Evolutionary conservation across 306 rosid species (phyloP).

Genomic region (Hippophae tibetana): DNA sequence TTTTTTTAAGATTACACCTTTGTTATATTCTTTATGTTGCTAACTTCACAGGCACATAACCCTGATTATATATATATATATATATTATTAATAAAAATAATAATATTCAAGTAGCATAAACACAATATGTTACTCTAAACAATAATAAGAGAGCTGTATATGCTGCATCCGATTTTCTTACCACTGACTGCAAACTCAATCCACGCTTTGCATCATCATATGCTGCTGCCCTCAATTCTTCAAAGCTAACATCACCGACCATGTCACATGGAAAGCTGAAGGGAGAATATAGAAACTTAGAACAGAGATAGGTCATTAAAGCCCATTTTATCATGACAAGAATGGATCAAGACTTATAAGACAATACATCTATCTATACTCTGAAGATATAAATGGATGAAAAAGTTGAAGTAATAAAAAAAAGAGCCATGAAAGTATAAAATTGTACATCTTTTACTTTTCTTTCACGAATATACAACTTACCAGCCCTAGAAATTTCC

Average conservation of each 20-base stretch:
- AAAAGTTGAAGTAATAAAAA: background rate
- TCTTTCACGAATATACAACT: too few species aligned
- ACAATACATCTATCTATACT: background rate
- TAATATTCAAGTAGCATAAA: too few species aligned
- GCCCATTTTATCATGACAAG: conserved; percentile 7
- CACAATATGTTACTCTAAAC: background rate
- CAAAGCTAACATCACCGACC: conserved; percentile 76
- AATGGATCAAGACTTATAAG: background rate
- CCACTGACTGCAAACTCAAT: conserved; percentile 55
- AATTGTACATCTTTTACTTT: too few species aligned
- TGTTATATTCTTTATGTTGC: too few species aligned
- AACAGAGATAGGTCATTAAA: background rate
- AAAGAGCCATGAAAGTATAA: too few species aligned
- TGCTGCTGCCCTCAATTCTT: conserved; percentile 78
- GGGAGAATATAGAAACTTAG: conserved; percentile 13
- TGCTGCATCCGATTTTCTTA: conserved; percentile 34
- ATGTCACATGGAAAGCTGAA: conserved; percentile 79
- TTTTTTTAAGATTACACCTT: too few species aligned
- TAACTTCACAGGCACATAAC: too few species aligned
- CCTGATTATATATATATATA: too few species aligned
- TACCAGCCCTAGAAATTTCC: background rate
- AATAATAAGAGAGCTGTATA: conserved; percentile 4
- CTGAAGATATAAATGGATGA: background rate
- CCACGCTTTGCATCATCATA: conserved; percentile 78
- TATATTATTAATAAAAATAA: too few species aligned